These are phyloP conservation scores for Leucocoprinus birnbaumii DNA, from an alignment of 768 basidiomycete species.

Conservation along the genomic window DNA sequence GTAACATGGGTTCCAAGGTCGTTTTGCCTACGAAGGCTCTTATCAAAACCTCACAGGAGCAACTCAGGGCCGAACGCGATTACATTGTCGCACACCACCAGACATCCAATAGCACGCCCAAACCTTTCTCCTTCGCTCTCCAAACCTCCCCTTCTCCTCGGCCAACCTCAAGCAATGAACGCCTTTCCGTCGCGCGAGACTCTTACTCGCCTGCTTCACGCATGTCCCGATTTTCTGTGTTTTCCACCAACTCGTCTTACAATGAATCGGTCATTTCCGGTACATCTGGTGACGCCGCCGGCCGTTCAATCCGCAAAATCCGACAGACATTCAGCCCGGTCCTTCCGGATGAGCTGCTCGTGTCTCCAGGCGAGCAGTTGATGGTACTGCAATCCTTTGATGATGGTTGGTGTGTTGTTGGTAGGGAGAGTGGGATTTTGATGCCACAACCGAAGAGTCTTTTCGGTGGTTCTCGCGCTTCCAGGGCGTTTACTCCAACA, in stretches of 20 bases:
- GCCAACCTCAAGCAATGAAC: slow-evolving; percentile 1
- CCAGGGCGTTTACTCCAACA: slow-evolving; percentile 14
- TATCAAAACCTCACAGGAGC: slow-evolving; percentile 24
- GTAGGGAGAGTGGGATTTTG: slow-evolving; percentile 40
- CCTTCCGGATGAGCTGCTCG: slow-evolving; percentile 70
- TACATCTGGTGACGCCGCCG: slow-evolving; percentile 20
- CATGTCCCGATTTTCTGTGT: slow-evolving; percentile 3
- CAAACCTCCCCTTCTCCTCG: slow-evolving; percentile 10
- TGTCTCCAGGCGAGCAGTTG: slow-evolving; percentile 57
- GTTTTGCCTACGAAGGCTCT: slow-evolving; percentile 52
- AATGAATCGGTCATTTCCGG: slow-evolving; percentile 33
- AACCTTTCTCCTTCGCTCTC: slow-evolving; percentile 40
- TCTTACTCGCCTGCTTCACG: slow-evolving; percentile 5
- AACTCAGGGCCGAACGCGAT: slow-evolving; percentile 27
- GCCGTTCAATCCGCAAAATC: slow-evolving; percentile 46
- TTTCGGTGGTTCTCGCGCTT: slow-evolving; percentile 23
- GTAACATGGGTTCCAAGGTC: slow-evolving; percentile 40
- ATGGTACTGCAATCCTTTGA: slow-evolving; percentile 66
- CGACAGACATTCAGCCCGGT: slow-evolving; percentile 66
- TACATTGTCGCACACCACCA: slow-evolving; percentile 39
- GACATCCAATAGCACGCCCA: slow-evolving; percentile 37
- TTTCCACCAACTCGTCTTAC: slow-evolving; percentile 14
- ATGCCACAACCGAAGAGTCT: slow-evolving; percentile 33
- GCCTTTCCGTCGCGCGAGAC: slow-evolving; percentile 13
- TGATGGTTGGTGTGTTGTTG: slow-evolving; percentile 80